These are phyloP conservation scores for Annulohypoxylon maeteangense DNA, from an alignment of 495 filamentous ascomycete species.

Conservation along the genomic window DNA sequence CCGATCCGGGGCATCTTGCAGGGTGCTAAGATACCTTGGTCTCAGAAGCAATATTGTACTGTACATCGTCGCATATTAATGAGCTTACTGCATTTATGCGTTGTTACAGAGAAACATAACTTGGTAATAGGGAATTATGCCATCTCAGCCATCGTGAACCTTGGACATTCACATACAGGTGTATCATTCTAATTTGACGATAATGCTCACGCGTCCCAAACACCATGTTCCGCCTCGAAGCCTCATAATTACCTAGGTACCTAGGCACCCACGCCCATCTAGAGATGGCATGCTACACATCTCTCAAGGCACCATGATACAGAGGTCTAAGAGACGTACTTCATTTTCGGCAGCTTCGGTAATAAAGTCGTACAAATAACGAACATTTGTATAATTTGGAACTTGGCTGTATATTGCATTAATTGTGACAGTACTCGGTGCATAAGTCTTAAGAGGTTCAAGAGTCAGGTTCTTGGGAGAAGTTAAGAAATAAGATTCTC, in stretches of 20 bases:
- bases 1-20: conserved; percentile 25
- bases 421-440: not conserved
- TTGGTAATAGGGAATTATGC: not conserved
- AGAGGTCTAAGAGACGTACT: not conserved
- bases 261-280: too few relatives aligned
- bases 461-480: too few relatives aligned
- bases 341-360: not conserved
- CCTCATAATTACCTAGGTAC: not conserved
- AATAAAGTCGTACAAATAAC: not conserved
- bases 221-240: not conserved
- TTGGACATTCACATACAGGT: not conserved
- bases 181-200: not conserved
- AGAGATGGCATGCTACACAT: too few relatives aligned
- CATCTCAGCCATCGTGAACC: not conserved
- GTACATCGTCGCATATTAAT: conserved; percentile 16
- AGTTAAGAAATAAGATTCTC: not conserved
- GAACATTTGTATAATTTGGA: not conserved
- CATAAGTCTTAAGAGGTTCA: not conserved
- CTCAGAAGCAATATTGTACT: conserved; percentile 20
- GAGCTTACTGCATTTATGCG: not conserved
- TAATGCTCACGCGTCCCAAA: not conserved
- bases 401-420: not conserved
- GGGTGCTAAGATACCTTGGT: conserved; percentile 3
- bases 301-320: too few relatives aligned
- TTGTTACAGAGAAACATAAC: conserved; percentile 10